Conservation (phyloP, 192 early-diverging fungal species). For the Backusella parvicylindrica region DNA sequence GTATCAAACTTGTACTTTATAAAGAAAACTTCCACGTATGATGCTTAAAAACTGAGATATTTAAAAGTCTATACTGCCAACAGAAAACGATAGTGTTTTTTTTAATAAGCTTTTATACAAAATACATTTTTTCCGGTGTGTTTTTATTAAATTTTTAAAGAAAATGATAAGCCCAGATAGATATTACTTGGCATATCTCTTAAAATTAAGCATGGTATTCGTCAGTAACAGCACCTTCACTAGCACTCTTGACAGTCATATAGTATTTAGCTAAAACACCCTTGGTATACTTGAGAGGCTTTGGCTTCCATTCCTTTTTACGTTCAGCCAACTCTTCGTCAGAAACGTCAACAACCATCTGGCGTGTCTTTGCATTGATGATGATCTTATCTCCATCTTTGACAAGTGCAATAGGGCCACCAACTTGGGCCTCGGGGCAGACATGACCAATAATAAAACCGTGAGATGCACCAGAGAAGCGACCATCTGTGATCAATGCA, state of each 20-base stretch:
- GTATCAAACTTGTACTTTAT: no score
- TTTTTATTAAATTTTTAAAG: not conserved
- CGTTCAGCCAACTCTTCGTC: conserved; percentile 75
- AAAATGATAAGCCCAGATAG: not conserved
- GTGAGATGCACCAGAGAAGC: conserved; percentile 98
- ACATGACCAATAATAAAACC: conserved; percentile 99
- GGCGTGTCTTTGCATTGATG: conserved; percentile 80
- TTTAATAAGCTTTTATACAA: not conserved
- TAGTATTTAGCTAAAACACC: conserved; percentile 93
- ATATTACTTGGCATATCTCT: not conserved
- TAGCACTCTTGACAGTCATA: conserved; percentile 74
- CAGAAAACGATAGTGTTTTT: no score
- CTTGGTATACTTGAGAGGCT: conserved; percentile 75
- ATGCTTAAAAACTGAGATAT: no score
- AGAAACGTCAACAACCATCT: conserved; percentile 72
- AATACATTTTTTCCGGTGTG: not conserved
- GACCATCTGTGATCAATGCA: conserved; percentile 94
- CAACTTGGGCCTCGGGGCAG: conserved; percentile 94
- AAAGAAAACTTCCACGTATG: no score
- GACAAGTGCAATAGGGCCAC: conserved; percentile 93
- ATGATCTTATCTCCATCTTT: conserved; percentile 84
- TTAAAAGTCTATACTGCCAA: no score
- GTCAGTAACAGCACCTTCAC: conserved; percentile 82
- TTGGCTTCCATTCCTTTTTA: conserved; percentile 68
- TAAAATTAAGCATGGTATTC: conserved; percentile 30